A percentile compares a stretch with the other conserved stretches of the same genome.
Conservation (phyloP, 495 filamentous ascomycete species). For the Extremus antarcticus region DNA sequence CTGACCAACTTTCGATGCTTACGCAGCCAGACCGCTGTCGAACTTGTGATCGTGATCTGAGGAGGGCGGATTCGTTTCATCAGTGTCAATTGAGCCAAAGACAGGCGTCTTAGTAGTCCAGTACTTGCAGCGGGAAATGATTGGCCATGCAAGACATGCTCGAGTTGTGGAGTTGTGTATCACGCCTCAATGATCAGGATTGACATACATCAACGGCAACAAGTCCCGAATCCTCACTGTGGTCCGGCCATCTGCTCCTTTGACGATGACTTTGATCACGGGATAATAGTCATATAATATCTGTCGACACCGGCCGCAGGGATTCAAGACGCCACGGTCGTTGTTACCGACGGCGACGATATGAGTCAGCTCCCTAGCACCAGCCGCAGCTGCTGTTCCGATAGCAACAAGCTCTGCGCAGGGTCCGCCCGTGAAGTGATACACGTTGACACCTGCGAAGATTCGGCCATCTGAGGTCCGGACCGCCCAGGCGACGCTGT, state of each 20-base stretch:
- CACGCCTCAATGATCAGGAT: too few relatives aligned
- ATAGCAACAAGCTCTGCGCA: neutral
- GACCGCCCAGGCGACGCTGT: neutral
- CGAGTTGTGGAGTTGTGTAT: too few relatives aligned
- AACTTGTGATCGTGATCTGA: too few relatives aligned
- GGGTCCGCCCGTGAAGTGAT: neutral
- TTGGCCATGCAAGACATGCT: too few relatives aligned
- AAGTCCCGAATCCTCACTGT: neutral
- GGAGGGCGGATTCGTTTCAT: too few relatives aligned
- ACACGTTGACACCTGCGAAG: neutral
- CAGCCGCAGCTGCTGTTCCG: neutral
- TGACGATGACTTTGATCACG: neutral
- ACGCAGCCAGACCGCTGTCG: too few relatives aligned
- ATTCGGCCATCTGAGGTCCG: neutral
- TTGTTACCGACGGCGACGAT: neutral
- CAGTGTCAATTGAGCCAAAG: too few relatives aligned
- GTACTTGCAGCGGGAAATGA: too few relatives aligned
- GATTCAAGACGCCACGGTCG: neutral
- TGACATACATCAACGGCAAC: neutral
- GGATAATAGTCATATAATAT: neutral
- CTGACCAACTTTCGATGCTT: too few relatives aligned
- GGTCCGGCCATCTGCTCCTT: neutral
- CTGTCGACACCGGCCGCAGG: neutral
- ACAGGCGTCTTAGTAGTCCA: too few relatives aligned
- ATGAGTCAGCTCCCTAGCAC: neutral